Base-by-base conservation (phyloP, 495 filamentous ascomycete genomes). In the Opeltia flavorubescens region DNA sequence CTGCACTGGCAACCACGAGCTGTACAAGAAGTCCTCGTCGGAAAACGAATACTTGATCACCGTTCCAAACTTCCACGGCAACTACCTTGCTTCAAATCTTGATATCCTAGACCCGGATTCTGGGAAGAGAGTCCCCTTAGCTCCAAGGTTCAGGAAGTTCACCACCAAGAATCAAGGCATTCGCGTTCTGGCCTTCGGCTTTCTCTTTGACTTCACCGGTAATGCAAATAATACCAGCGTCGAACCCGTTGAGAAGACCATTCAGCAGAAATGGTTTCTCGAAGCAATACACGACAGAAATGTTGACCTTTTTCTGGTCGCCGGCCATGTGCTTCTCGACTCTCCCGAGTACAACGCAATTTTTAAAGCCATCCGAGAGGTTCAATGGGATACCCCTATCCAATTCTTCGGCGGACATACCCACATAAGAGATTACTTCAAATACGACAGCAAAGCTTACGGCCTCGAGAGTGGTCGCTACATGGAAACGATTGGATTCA, bases 401-500 rank as follows among this genome's bases (percentile, higher is more conserved):
- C 81, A 87, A 51, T 95, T 96, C 60, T 87, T 98, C 46, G 89
- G 86, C 38, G 91, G 91, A 4, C 91, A 98, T 57, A 76, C 78
- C 23, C 91, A 98, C 59, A 82, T 95, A 35, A 77, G 91, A 4
- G 87, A 98, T 55, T 91, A 83, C 57, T 76, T 70, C 15, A 74
- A 75, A 41, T 96, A 84, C 56, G 91, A 96, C 59, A 66, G 70
- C 36, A 83, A 81, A 51, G 82, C 89, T 1, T 82, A 80, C 49
- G 91, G 78, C 1, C 64, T 98, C 12, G 87, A 88, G 27, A 88
- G 83, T 56, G 91, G 91, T n/a, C 74, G 89, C 2, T 98, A 95
- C 62, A 87, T 95, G 74, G 91, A 98, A 65, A 96, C 93, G n/a
- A 79, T 95, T 42, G 91, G 91, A 4, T 98, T 88, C 68, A 75